These are phyloP conservation scores for Xylariales sp. DNA, from an alignment of 2,329 filamentous ascomycete genomes.

Conservation along the genomic window DNA sequence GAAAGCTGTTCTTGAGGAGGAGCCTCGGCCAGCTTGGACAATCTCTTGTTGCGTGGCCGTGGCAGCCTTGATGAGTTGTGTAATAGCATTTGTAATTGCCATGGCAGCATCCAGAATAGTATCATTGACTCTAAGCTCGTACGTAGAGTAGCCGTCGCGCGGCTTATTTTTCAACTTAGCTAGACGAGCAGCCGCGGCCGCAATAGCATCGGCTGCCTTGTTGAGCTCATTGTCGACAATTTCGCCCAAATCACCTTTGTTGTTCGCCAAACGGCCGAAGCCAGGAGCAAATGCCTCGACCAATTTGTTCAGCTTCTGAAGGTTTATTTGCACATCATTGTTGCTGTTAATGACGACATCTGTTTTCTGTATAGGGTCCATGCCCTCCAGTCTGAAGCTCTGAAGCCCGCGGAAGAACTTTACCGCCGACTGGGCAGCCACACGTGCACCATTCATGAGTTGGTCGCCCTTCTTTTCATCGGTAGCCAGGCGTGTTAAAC, in stretches of 20 bases:
- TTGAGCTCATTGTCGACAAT: constrained; percentile 90
- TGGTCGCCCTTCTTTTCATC: constrained; percentile 95
- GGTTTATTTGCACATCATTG: constrained; percentile 92
- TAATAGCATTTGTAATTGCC: constrained; percentile 93
- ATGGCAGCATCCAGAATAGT: constrained; percentile 92
- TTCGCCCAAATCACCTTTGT: constrained; percentile 88
- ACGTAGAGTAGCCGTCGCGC: constrained; percentile 93
- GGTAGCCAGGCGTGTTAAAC: constrained; percentile 88
- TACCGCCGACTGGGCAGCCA: constrained; percentile 87
- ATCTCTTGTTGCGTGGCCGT: constrained; percentile 96
- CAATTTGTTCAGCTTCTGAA: constrained; percentile 93
- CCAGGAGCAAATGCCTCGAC: constrained; percentile 92
- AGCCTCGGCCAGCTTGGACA: constrained; percentile 89
- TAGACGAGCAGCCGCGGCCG: constrained; percentile 87
- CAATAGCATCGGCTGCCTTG: constrained; percentile 95
- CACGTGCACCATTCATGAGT: constrained; percentile 82
- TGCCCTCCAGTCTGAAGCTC: constrained; percentile 90
- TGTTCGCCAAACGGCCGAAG: constrained; percentile 80
- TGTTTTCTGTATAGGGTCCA: constrained; percentile 92
- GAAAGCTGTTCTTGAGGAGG: constrained; percentile 88
- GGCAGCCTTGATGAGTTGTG: constrained; percentile 92
- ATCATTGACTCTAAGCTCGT: constrained; percentile 96
- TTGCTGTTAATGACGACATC: constrained; percentile 98
- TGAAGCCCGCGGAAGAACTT: constrained; percentile 95
- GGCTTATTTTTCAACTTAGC: constrained; percentile 96